Conservation (phyloP, 345 rosid species). For the Eucalyptus fibrosa region DNA sequence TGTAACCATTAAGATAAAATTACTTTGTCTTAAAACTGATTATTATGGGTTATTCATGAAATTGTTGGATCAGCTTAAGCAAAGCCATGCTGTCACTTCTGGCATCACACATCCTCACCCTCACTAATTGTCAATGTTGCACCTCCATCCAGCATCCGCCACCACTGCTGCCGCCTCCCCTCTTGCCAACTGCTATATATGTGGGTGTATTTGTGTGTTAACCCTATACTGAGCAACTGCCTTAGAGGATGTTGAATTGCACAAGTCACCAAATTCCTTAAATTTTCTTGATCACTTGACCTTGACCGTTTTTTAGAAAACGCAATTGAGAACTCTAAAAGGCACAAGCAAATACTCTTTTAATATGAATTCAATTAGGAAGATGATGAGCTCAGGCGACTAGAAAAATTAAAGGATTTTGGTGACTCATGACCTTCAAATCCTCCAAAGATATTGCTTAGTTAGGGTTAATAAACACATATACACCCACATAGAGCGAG, state of each 20-base stretch:
- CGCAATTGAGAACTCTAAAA: neutral
- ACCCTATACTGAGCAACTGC: neutral
- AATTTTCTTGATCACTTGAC: neutral
- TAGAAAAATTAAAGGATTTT: neutral
- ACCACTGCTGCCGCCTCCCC: fast-evolving
- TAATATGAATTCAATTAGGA: neutral
- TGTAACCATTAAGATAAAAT: neutral
- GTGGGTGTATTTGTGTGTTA: neutral
- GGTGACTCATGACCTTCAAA: neutral
- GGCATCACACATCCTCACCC: neutral
- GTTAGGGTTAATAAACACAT: neutral
- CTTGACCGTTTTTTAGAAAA: neutral
- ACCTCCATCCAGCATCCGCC: neutral
- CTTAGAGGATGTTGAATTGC: neutral
- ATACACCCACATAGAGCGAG: neutral
- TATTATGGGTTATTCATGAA: neutral
- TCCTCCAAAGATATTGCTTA: neutral
- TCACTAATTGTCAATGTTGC: neutral
- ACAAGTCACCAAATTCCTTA: neutral
- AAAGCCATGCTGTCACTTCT: fast-evolving
- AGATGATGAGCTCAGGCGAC: neutral
- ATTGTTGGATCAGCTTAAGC: neutral
- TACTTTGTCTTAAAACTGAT: neutral
- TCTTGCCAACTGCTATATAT: neutral
- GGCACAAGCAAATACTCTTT: neutral